Conservation (phyloP, 2,329 filamentous ascomycete species). For the Alternaria ethzedia region DNA sequence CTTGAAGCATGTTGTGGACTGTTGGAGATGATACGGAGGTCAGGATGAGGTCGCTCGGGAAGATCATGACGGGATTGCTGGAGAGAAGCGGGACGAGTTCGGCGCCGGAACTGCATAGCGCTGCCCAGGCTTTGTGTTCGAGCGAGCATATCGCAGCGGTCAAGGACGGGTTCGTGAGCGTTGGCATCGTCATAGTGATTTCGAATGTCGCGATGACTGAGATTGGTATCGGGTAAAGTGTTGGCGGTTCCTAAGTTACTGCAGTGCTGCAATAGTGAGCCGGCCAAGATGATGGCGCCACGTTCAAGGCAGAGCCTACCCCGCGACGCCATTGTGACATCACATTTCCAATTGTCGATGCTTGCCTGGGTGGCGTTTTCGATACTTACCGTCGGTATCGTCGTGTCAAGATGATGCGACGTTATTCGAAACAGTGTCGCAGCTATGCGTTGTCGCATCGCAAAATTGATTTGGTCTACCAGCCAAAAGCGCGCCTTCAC, state of each 20-base stretch:
- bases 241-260: not conserved
- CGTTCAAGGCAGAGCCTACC: constrained; percentile 1
- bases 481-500: not conserved
- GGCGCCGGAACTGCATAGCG: constrained; percentile 41
- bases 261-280: not conserved
- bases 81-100: constrained; percentile 41
- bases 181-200: constrained; percentile 15
- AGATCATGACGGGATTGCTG: constrained; percentile 50
- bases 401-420: not conserved
- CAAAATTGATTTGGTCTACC: not conserved
- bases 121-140: constrained; percentile 47
- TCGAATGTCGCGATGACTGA: not conserved
- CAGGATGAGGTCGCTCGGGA: constrained; percentile 47
- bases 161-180: constrained; percentile 29
- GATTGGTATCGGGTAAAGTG: not conserved
- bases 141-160: constrained; percentile 36
- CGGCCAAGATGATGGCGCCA: not conserved
- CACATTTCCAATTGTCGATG: not conserved
- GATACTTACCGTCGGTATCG: not conserved
- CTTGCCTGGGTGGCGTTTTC: not conserved
- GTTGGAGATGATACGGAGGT: constrained; percentile 40
- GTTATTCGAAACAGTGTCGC: not conserved
- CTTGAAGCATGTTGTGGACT: constrained; percentile 27
- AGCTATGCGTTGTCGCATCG: not conserved
- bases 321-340: constrained; percentile 21